Evolutionary conservation across 441 rosid genomes (phyloP), one percentile per base, ranked within the genome.

Genomic region (Gossypium davidsonii): DNA sequence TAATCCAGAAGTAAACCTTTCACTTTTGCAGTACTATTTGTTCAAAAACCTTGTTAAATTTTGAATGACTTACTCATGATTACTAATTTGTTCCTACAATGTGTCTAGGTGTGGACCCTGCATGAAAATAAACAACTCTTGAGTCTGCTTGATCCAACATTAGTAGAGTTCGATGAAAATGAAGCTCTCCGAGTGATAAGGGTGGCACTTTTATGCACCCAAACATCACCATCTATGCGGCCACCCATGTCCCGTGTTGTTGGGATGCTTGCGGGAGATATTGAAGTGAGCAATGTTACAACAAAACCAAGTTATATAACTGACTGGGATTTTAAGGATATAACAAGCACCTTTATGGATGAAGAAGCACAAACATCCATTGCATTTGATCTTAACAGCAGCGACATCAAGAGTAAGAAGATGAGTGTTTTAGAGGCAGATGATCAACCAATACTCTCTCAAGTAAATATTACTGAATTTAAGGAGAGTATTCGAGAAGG

Each of bases 211-310:
- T 57, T 82, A 55, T 90, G 95, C 79, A 88, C 92, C 28, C 91
- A 90, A 14, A 79, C 88, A 44, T 81, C 90, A 34, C 89, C 88
- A 55, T 20, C 59, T 12, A 49, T 51, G 21, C 76, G 95, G 55
- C 92, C 89, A 6, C 52, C 87, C 2, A 90, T 90, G 95, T 88
- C 95, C 0, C 82, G 89, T 1, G 92, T 81, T 1, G 85, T 88
- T 14, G 85, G 86, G 4, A 88, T 88, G 94, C 82, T 91, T 17
- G 48, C 84, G 0, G 92, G 91, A 61, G 91, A 91, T 71, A 74
- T 82, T 48, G 91, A 87, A 79, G 86, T 89, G 28, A 64, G 74
- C 64, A 53, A 71, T 37, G 89, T 72, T 2, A 73, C 76, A 1
- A 25, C 84, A 0, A 88, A 77, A 77, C 93, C 94, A 63, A 82